A percentile compares a stretch with the other conserved stretches of the same genome.
Evolutionary conservation across 2,329 filamentous ascomycete species (phyloP).

Genomic region (Zopfia rhizophila): DNA sequence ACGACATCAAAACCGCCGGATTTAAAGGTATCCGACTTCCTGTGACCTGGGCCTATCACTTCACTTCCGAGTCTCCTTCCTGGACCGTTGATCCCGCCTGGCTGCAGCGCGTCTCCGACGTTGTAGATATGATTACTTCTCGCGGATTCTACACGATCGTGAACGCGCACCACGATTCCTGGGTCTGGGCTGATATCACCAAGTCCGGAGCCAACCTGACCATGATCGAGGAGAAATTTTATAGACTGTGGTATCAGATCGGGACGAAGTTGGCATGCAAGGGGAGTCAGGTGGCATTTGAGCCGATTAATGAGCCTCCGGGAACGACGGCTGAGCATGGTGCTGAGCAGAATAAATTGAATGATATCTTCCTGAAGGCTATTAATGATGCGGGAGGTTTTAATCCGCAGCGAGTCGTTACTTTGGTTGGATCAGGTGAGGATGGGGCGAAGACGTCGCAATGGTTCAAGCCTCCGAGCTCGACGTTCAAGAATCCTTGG

Average conservation of each 20-base stretch:
- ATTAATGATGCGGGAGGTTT: slow-evolving; percentile 65
- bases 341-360: slow-evolving; percentile 64
- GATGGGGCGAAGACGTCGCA: slow-evolving; percentile 64
- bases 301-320: slow-evolving; percentile 69
- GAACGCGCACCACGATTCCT: slow-evolving; percentile 70
- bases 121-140: slow-evolving; percentile 65
- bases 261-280: slow-evolving; percentile 65
- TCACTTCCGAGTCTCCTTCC: slow-evolving; percentile 60
- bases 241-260: slow-evolving; percentile 68
- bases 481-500: slow-evolving; percentile 64
- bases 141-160: slow-evolving; percentile 64
- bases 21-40: slow-evolving; percentile 70
- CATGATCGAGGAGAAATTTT: slow-evolving; percentile 67
- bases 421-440: slow-evolving; percentile 63
- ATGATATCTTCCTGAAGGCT: slow-evolving; percentile 66
- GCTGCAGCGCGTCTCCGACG: slow-evolving; percentile 67
- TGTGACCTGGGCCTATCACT: slow-evolving; percentile 69
- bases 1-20: slow-evolving; percentile 62
- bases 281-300: slow-evolving; percentile 64
- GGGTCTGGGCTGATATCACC: slow-evolving; percentile 67
- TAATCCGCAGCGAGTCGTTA: slow-evolving; percentile 66
- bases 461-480: slow-evolving; percentile 62
- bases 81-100: slow-evolving; percentile 66
- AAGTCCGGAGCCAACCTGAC: slow-evolving; percentile 58
- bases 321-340: slow-evolving; percentile 63